Base-by-base conservation (phyloP, 1,139 yeast genomes). In the Blastobotrys niveus region DNA sequence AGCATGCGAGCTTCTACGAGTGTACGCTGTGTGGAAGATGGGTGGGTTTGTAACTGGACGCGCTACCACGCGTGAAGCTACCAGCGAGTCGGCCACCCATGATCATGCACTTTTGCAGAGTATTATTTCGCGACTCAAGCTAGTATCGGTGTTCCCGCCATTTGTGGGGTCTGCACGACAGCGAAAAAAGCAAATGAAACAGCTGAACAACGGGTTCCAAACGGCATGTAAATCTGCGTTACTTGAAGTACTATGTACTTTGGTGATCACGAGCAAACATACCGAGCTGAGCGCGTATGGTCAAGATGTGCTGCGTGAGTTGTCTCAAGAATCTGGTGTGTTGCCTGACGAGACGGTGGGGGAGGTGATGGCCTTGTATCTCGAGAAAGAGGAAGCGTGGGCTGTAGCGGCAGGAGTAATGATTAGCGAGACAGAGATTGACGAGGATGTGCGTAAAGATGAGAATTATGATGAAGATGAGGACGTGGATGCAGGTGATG, bases 11-110 rank as follows among this genome's bases (percentile, higher is more conserved):
- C 21, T 55, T 7, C 42, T 56, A 5, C 50, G 57, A 15, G 52
- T 49, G 37, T 54, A 54, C 36, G 45, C 50, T 24, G 49, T 56
- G 33, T 55, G 56, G 53, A 55, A 54, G 34, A 38, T 54, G 19
- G 51, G 54, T 14, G 42, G 47, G 21, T 47, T 51, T 19, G 47
- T 36, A 18, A 35, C 43, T 12, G 36, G 32, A n/a, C 22, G 26
- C 18, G 29, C 32, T 7, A 15, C 38, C 9, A 24, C 27, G 5
- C 29, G 39, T 5, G 39, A 38, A 12, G 24, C 38, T 8, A 38
- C 15, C 10, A 26, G 32, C 18, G n/a, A n/a, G n/a, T 18, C 40
- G 8, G 37, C 42, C 10, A 32, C 24, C 15, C 37, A 34, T 25
- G 43, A 39, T 25, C 7, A 8, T 12, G 22, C 37, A 8, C 20